Base-by-base conservation (phyloP, 140 eudicot species). In the Oenanthe javanica region DNA sequence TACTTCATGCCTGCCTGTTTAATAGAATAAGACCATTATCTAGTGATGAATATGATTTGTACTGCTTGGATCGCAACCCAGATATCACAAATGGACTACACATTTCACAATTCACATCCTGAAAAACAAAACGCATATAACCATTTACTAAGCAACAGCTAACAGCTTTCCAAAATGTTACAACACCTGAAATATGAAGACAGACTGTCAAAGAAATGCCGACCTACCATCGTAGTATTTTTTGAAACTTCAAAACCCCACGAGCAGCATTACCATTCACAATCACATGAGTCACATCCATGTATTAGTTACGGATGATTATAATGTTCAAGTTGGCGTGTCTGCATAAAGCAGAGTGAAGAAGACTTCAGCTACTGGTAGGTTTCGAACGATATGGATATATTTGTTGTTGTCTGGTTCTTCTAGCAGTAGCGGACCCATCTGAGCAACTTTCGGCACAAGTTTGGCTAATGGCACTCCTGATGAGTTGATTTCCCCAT, bases 321-420 rank as follows among this genome's bases (percentile, higher is more conserved):
- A 19, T 19, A 18, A 5, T 18, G 23, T 18, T 55, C 87, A 81
- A 47, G 80, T 74, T 48, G 90, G 89, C 81, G 85, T 87, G 88
- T 88, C 92, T 80, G 98, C 83, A 81, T 92, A 94, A 25, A 92
- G 91, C 48, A 92, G 86, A 66, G 97, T 90, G 92, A 91, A 93
- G 88, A 93, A 93, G 80, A 86, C 83, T 82, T 92, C 97, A 61
- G 92, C 97, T 85, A 92, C 89, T 0, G 96, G 96, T 75, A 92
- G 87, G 82, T 75, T 85, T 81, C 82, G 84, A 77, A 94, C 87
- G 23, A 85, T 85, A 51, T 90, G 87, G 77, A 89, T 83, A 77
- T 86, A 94, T 85, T 85, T 85, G 79, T 86, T 87, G 42, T 87
- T 84, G 79, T 84, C 82, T 38, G 97, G 89, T 84, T 94, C 90